Evolutionary conservation across 2,329 filamentous ascomycete genomes (phyloP).

Genomic region (Trichoderma sp.): DNA sequence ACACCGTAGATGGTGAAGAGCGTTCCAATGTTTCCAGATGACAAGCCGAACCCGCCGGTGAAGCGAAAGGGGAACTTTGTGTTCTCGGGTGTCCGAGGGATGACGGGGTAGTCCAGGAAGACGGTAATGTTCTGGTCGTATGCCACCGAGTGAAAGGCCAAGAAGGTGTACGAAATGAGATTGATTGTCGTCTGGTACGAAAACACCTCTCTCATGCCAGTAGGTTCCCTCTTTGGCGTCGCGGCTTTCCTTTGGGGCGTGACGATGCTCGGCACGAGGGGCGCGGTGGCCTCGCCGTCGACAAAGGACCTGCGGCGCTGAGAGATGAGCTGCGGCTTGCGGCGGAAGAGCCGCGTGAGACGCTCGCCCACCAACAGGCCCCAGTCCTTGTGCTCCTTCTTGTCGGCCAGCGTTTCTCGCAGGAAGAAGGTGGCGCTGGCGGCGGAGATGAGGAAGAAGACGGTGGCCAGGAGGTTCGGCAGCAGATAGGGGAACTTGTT

Average conservation of each 20-base stretch:
- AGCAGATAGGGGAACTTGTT: slow-evolving; percentile 78
- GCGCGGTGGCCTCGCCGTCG: slow-evolving; percentile 56
- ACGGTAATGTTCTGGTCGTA: slow-evolving; percentile 89
- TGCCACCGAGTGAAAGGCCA: slow-evolving; percentile 79
- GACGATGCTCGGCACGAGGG: slow-evolving; percentile 12
- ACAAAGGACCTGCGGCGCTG: slow-evolving; percentile 52
- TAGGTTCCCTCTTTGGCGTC: slow-evolving; percentile 35
- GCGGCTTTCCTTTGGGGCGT: slow-evolving; percentile 29
- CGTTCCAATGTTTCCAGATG: slow-evolving; percentile 75
- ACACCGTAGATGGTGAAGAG: slow-evolving; percentile 85
- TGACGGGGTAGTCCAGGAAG: slow-evolving; percentile 75
- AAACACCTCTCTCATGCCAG: slow-evolving; percentile 66
- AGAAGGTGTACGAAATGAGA: slow-evolving; percentile 74
- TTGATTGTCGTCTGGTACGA: slow-evolving; percentile 74
- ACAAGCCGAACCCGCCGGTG: slow-evolving; percentile 74
- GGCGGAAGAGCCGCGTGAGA: slow-evolving; percentile 51
- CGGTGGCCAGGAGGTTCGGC: slow-evolving; percentile 77
- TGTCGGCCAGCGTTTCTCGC: slow-evolving; percentile 78
- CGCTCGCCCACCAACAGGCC: slow-evolving; percentile 73
- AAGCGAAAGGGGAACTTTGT: slow-evolving; percentile 77
- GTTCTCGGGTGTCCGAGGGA: slow-evolving; percentile 60
- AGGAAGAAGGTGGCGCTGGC: slow-evolving; percentile 76
- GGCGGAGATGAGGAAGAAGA: slow-evolving; percentile 78
- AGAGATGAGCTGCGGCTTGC: slow-evolving; percentile 32
- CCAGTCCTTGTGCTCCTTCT: slow-evolving; percentile 69